Base-by-base conservation (phyloP, 129 eudicot genomes). In the Logfia minima region DNA sequence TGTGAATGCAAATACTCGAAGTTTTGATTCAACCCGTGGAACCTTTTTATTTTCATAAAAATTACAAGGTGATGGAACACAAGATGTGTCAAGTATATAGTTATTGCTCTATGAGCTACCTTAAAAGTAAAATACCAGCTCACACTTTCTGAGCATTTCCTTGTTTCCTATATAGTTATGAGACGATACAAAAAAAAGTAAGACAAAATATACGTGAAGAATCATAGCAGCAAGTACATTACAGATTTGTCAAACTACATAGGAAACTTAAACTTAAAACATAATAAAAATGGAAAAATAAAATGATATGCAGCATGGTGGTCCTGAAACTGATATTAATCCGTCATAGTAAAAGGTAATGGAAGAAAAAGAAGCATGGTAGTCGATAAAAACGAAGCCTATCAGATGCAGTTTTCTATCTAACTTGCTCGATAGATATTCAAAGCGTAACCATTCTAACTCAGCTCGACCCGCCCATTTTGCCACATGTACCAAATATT, bases 21-120 rank as follows among this genome's bases (percentile, higher is more conserved):
- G 86, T 80, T 93, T 93, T 70, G 97, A 84, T 84, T 93, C 98
- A 23, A 90, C 97, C 13, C 97, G 91, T 74, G 98, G 98, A 69
- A 90, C 98, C 87, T 90, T 90, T 97, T 90, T 93, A 82, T 77
- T 88, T 93, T 97, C 88, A 93, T 74, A 84, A 93, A 90, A 77
- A 90, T 90, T 93, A 87, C 51, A 93, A 88, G n/a, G 8, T 61
- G 79, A 80, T 75, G 61, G 61, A 77, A 39, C 75, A 32, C 58
- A 77, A 73, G 35, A 29, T 58, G 53, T 48, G 48, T 77, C 22
- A 76, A 29, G 59, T 67, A n/a, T 17, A 65, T 73, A 52, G 5
- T 21, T 17, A 23, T 56, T 63, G 58, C 13, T 18, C 61, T 66
- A 23, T 81, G 78, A 66, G 66, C 60, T 31, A 70, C 24, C 43